Base-by-base conservation (phyloP, 2,329 filamentous ascomycete genomes). In the Ophiostoma quercus region DNA sequence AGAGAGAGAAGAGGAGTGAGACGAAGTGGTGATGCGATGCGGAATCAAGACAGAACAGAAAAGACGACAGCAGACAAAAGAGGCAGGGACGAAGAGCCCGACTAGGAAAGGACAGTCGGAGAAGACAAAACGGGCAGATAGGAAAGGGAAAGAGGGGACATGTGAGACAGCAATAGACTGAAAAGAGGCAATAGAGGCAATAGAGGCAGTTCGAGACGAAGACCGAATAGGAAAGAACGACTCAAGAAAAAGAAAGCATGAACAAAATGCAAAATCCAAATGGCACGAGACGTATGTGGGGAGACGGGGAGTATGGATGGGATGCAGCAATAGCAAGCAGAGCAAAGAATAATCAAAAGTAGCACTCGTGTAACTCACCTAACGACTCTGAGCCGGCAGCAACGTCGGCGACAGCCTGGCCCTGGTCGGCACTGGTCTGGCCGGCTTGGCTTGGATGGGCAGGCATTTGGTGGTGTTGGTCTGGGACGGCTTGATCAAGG, bases 191-290 rank as follows among this genome's bases (percentile, higher is more conserved):
- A 54, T 8, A 12, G 32, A 3, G 6, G 32, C 3, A 6, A 6
- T 8, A 34, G 34, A 34, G 34, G 34, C 34, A 34, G 8, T 6
- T 34, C 34, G 34, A 8, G 34, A 8, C 34, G 8, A 34, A 34
- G 5, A 5, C 34, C 34, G 2, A 51, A 51, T 3, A 51, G n/a
- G 47, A 51, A 51, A 19, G 43, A 19, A 51, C 16, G 19, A 7
- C 16, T 6, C 7, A 57, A 12, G 3, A 25, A 57, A 57, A 57
- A 47, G 16, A 66, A 37, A 60, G 29, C 29, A 54, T 12, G 19
- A 63, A 25, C 47, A 47, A 63, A 57, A 25, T 25, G 29, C 43
- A 25, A n/a, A 62, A 29, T 29, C 22, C n/a, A 68, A 67, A 29
- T 29, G 51, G 60, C 51, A 63, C 34, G 57, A 67, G 32, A 67